A percentile compares a stretch with the other conserved stretches of the same genome.
Evolutionary conservation across 192 early-diverging fungal genomes (phyloP).

Genomic region (Entomortierella chlamydospora): DNA sequence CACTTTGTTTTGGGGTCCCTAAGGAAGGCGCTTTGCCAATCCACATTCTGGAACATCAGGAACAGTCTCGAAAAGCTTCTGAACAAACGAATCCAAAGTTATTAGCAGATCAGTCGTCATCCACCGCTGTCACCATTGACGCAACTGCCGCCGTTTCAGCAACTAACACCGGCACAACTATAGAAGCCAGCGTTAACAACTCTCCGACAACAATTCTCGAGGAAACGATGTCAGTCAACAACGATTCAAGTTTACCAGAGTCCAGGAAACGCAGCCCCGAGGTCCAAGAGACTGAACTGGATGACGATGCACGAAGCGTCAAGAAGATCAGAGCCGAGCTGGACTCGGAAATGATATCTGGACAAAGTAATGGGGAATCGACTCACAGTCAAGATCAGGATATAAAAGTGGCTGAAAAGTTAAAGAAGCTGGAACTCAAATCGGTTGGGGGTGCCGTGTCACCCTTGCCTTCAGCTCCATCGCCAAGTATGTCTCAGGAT

Average conservation of each 20-base stretch:
- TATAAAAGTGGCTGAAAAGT: conserved; percentile 16
- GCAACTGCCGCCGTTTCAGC: background rate
- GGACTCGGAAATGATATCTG: conserved; percentile 13
- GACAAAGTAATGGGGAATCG: background rate
- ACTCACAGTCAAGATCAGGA: conserved; percentile 9
- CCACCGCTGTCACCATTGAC: background rate
- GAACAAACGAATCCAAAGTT: background rate
- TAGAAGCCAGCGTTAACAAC: background rate
- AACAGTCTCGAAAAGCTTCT: conserved; percentile 6
- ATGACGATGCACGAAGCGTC: conserved; percentile 1
- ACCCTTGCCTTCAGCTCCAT: conserved; percentile 14
- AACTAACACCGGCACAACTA: background rate
- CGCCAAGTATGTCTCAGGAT: background rate
- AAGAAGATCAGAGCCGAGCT: conserved; percentile 45
- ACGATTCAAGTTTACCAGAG: background rate
- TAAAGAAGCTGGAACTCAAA: conserved; percentile 38
- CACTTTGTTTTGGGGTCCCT: conserved; percentile 80
- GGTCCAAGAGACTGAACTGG: background rate
- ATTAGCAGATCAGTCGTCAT: background rate
- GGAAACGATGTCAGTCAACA: background rate
- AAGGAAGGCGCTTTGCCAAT: conserved; percentile 57
- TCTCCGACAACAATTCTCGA: background rate
- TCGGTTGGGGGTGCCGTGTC: conserved; percentile 3
- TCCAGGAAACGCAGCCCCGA: conserved; percentile 42
- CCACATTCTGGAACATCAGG: conserved; percentile 37